These are phyloP conservation scores for Solanum rostratum DNA, from an alignment of 257 asterid species.

Conservation along the genomic window DNA sequence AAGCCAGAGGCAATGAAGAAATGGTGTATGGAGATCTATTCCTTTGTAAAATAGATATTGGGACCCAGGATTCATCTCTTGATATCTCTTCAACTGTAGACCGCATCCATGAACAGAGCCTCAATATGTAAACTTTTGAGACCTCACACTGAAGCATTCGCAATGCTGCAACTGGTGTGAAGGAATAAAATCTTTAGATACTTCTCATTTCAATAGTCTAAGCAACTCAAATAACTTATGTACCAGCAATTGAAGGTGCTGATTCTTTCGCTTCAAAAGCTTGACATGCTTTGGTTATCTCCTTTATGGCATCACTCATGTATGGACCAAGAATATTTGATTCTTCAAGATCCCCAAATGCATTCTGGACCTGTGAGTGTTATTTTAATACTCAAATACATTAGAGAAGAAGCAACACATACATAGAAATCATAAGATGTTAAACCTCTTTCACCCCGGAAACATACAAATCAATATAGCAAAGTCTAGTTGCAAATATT, in stretches of 20 bases:
- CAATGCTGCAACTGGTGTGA: conserved; percentile 59
- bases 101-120: conserved; percentile 99
- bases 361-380: conserved; percentile 50
- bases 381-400: neutral
- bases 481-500: neutral
- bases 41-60: conserved; percentile 82
- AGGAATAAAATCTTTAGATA: neutral
- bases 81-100: conserved; percentile 77
- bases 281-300: conserved; percentile 69
- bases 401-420: neutral
- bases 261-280: conserved; percentile 89
- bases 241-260: conserved; percentile 89
- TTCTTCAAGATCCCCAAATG: conserved; percentile 83
- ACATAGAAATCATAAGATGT: neutral
- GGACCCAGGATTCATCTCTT: conserved; percentile 81
- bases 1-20: conserved; percentile 79
- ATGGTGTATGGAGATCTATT: conserved; percentile 88
- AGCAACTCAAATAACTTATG: neutral
- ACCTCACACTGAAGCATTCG: conserved; percentile 77
- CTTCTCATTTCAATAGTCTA: neutral
- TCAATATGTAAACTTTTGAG: conserved; percentile 67
- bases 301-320: conserved; percentile 74
- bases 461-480: neutral
- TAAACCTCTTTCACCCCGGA: neutral
- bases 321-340: conserved; percentile 72